phyloP scores from a whole-genome alignment of 768 basidiomycete species.

The Termitomyces sp. region DNA sequence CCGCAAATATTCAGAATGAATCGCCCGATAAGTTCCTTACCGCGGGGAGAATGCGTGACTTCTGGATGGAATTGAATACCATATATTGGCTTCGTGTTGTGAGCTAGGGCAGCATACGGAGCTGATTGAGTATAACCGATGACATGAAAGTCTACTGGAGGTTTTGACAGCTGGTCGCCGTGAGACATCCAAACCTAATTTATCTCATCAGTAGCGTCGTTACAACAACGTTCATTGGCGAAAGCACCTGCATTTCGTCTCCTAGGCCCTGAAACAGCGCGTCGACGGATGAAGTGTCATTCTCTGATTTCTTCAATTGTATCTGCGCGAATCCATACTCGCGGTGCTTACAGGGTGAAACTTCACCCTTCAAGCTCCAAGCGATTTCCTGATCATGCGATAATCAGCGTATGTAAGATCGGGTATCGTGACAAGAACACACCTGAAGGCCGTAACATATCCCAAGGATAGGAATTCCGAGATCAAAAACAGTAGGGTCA shows the following conservation, averaged over 20 bases:
- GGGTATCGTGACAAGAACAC: slow-evolving; percentile 8
- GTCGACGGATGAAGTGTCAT: slow-evolving; percentile 46
- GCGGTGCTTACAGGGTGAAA: slow-evolving; percentile 82
- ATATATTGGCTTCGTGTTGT: slow-evolving; percentile 82
- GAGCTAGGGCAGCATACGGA: slow-evolving; percentile 91
- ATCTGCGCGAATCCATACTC: slow-evolving; percentile 94
- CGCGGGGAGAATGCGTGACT: slow-evolving; percentile 89
- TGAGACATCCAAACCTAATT: slow-evolving; percentile 99
- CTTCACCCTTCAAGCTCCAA: slow-evolving; percentile 78
- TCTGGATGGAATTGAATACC: slow-evolving; percentile 99
- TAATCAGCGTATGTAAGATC: background rate
- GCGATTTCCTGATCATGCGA: slow-evolving; percentile 72
- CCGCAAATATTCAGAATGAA: slow-evolving; percentile 85
- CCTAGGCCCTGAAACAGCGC: slow-evolving; percentile 82
- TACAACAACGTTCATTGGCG: background rate
- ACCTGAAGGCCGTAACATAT: slow-evolving; percentile 98
- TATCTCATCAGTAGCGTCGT: slow-evolving; percentile 1
- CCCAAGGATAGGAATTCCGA: slow-evolving; percentile 88
- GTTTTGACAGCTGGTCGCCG: slow-evolving; percentile 83
- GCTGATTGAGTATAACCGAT: slow-evolving; percentile 85
- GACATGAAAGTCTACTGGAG: slow-evolving; percentile 79
- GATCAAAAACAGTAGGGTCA: slow-evolving; percentile 84
- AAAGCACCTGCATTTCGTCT: slow-evolving; percentile 78
- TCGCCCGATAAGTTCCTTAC: slow-evolving; percentile 81
- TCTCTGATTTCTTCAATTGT: slow-evolving; percentile 59